Base-by-base conservation (phyloP, 73 alveolate genomes). In the Paraurostyla sp. region DNA sequence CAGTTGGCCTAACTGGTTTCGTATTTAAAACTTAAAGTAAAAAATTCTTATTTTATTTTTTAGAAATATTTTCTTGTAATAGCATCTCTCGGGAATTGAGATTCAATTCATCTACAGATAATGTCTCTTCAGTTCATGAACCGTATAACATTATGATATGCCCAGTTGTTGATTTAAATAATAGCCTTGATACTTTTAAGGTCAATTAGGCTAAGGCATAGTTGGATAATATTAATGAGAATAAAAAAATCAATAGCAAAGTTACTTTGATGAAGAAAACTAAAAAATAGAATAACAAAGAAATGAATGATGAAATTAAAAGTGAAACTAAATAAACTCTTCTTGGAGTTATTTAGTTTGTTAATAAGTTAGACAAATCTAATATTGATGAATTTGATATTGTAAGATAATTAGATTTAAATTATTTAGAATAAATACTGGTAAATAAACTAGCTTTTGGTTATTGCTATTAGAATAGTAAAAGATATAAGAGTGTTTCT, bases 71-170 rank as follows among this genome's bases (percentile, higher is more conserved):
- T 60, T 25, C 7, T 11, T 16, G 40, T 9, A 60, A 60, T 27
- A 60, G 25, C 32, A 27, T 60, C 9, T 4, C 49, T 9, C 22
- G 32, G 32, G 78, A 60, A 60, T 23, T 60, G 7, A 60, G 78
- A 60, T 60, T 60, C 32, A 60, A 60, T 23, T 7, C 52, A 30
- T 60, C 78, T 2, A 60, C 78, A 29, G 78, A 60, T 33, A 60
- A 60, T 33, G 32, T 60, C 3, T 60, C 78, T 29, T 9, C 78
- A 9, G 49, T 33, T 25, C 22, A 33, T 60, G 78, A 60, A 27
- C 78, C 78, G 9, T 60, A 27, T 60, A 60, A 60, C 50, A 60
- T 60, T 30, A 60, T 60, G 78, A 60, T 60, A 13, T 60, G 78
- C 25, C 78, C 78, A 11, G 32, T 60, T 16, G 50, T 60, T 29